Evolutionary conservation across 768 basidiomycete genomes (phyloP).

Genomic region (Naganishia friedmannii): DNA sequence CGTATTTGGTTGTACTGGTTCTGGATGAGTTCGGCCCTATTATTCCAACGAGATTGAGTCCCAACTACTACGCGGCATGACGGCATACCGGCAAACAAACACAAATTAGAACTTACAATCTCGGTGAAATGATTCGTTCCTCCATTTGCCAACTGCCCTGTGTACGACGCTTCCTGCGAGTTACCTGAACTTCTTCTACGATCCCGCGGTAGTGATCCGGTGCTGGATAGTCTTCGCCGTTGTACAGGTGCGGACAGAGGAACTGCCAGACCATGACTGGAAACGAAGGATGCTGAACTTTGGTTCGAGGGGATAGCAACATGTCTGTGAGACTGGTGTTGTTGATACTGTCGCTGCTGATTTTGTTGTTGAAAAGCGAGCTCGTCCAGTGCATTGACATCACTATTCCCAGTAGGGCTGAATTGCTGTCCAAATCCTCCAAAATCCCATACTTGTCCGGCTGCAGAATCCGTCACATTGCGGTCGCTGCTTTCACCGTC

Average conservation of each 20-base stretch:
- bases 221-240: neutral
- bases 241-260: slow-evolving; percentile 12
- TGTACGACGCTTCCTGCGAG: neutral
- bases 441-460: neutral
- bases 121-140: neutral
- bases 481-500: neutral
- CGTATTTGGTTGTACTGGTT: neutral
- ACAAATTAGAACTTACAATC: neutral
- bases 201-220: slow-evolving; percentile 12
- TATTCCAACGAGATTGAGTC: no score
- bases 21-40: neutral
- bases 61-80: no score
- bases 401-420: neutral
- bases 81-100: neutral
- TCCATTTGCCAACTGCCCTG: neutral
- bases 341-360: neutral
- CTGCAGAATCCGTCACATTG: neutral
- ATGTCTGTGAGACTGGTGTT: neutral
- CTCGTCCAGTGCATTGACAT: neutral
- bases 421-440: slow-evolving; percentile 3
- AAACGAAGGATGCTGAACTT: neutral
- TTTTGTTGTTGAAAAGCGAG: neutral
- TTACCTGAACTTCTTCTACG: slow-evolving; percentile 12
- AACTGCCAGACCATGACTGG: neutral
- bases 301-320: neutral